Percentiles rank a stretch among this genome's conserved stretches.
These are phyloP conservation scores for Colletotrichum sublineola DNA, from an alignment of 2,329 filamentous ascomycete genomes.

Conservation along the genomic window DNA sequence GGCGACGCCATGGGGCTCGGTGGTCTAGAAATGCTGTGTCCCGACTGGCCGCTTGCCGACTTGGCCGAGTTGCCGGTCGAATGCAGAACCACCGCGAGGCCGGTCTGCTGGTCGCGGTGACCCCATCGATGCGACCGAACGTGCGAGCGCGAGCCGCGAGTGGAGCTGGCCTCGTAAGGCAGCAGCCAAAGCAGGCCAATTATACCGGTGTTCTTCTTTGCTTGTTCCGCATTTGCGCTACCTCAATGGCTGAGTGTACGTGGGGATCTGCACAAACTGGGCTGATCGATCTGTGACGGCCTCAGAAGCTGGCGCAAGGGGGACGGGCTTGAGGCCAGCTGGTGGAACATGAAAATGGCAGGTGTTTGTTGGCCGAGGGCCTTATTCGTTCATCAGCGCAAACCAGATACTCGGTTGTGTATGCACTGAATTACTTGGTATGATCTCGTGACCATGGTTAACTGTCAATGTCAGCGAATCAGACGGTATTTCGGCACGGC, in stretches of 20 bases:
- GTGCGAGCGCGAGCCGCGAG: slow-evolving; percentile 20
- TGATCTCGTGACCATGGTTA: slow-evolving; percentile 18
- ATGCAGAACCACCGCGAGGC: slow-evolving; percentile 33
- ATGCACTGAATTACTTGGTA: slow-evolving; percentile 27
- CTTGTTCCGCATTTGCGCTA: slow-evolving; percentile 25
- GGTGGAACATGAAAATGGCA: slow-evolving; percentile 9
- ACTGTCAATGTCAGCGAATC: slow-evolving; percentile 23
- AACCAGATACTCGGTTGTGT: slow-evolving; percentile 10
- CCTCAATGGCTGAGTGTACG: slow-evolving; percentile 28
- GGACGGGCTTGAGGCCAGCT: slow-evolving; percentile 34
- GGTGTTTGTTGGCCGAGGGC: background rate
- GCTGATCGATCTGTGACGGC: slow-evolving; percentile 32
- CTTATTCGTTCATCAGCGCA: slow-evolving; percentile 18
- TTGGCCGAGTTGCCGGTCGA: slow-evolving; percentile 36
- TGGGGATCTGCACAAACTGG: slow-evolving; percentile 35
- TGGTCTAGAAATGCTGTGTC: slow-evolving; percentile 39
- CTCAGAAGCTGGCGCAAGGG: slow-evolving; percentile 29
- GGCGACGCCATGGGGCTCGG: slow-evolving; percentile 29
- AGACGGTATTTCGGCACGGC: slow-evolving; percentile 37
- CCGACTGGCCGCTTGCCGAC: slow-evolving; percentile 41
- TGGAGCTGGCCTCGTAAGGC: slow-evolving; percentile 42
- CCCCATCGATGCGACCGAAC: slow-evolving; percentile 26
- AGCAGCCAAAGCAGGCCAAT: slow-evolving; percentile 22
- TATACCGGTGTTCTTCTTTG: slow-evolving; percentile 7
- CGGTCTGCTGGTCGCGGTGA: slow-evolving; percentile 29